Evolutionary conservation across 495 filamentous ascomycete genomes (phyloP).

Genomic region (Aspergillus taichungensis): DNA sequence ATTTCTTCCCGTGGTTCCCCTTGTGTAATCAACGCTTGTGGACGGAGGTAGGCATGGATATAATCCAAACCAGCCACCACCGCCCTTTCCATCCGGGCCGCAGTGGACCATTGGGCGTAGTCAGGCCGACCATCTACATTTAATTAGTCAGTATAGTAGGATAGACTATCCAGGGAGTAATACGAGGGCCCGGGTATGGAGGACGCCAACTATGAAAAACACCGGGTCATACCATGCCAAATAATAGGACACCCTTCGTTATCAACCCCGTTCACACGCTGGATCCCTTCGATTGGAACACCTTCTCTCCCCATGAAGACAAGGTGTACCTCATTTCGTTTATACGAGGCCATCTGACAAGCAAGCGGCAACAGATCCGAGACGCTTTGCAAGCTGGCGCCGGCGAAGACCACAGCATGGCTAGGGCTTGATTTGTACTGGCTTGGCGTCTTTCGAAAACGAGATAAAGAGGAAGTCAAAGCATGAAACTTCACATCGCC

Average conservation of each 20-base stretch:
- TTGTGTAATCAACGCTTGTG: conserved; percentile 44
- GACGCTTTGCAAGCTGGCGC: conserved; percentile 39
- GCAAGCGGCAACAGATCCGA: conserved; percentile 46
- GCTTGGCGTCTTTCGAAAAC: conserved; percentile 20
- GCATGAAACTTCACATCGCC: conserved; percentile 48
- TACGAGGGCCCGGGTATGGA: background rate
- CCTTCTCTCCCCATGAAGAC: conserved; percentile 46
- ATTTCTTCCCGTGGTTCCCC: conserved; percentile 31
- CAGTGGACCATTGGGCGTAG: conserved; percentile 36
- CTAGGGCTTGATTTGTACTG: conserved; percentile 16
- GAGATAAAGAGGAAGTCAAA: conserved; percentile 41
- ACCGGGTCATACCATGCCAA: conserved; percentile 41
- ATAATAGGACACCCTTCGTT: conserved; percentile 39
- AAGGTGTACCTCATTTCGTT: conserved; percentile 44
- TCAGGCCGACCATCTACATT: conserved; percentile 42
- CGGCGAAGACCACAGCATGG: conserved; percentile 43
- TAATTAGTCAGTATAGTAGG: conserved; percentile 38
- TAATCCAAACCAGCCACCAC: conserved; percentile 33
- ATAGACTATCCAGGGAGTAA: conserved; percentile 33
- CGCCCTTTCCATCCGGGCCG: conserved; percentile 43
- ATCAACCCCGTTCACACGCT: conserved; percentile 38
- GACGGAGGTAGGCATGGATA: conserved; percentile 38
- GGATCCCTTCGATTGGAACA: conserved; percentile 42
- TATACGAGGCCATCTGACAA: conserved; percentile 41
- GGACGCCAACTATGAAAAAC: background rate